These are phyloP conservation scores for Crithidia expoeki DNA, from an alignment of 208 protist species.

Conservation along the genomic window DNA sequence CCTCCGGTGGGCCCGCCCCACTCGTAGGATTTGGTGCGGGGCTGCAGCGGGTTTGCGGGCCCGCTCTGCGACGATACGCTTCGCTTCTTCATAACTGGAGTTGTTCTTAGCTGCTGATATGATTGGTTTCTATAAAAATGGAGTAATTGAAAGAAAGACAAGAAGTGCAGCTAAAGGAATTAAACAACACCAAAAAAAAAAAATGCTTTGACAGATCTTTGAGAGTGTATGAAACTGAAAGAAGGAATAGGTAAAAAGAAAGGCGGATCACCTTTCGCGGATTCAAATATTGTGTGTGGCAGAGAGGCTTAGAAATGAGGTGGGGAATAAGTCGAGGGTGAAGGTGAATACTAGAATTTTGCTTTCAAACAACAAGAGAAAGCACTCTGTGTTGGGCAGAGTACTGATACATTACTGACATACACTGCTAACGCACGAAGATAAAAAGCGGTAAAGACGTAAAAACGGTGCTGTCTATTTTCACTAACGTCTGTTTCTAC, in stretches of 20 bases:
- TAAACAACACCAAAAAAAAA: background rate
- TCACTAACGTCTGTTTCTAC: no score
- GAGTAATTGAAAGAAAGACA: background rate
- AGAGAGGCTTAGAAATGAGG: no score
- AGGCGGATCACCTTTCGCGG: background rate
- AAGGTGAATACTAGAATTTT: no score
- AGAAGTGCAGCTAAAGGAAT: background rate
- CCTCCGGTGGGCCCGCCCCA: constrained; percentile 80
- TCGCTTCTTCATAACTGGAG: constrained; percentile 19
- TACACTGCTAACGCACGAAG: no score
- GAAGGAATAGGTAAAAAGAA: background rate
- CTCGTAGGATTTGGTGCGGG: constrained; percentile 63
- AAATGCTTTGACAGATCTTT: constrained; percentile 18
- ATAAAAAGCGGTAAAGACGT: no score
- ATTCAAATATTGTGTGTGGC: background rate
- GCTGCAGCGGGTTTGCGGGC: constrained; percentile 47
- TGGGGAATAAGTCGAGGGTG: background rate
- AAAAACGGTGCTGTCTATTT: no score
- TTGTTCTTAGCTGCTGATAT: no score
- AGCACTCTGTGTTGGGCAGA: no score
- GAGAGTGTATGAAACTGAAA: background rate
- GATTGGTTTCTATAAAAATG: no score
- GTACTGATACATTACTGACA: no score
- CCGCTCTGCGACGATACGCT: background rate
- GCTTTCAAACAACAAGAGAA: no score